Evolutionary conservation across 2,329 filamentous ascomycete species (phyloP), one percentile per base, ranked within the genome.

Genomic region (Colletotrichum siamense): DNA sequence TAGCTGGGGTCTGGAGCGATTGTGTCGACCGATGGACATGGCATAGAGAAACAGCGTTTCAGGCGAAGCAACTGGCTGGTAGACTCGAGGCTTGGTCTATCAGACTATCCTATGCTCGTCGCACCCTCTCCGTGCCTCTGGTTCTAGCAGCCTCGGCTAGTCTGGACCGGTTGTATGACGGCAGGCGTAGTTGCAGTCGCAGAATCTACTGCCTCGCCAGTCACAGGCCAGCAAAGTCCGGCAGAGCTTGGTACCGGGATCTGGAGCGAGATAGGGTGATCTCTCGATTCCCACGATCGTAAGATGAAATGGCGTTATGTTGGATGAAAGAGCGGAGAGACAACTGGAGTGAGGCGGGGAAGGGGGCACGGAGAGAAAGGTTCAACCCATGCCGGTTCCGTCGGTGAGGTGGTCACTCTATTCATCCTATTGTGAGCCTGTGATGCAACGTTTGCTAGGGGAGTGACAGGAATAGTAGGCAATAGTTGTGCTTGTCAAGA

Each of bases 221-320:
- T 64, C 55, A 18, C 22, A 39, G 32, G 32, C 30, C 26, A 49
- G 10, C 10, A 49, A 49, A n/a, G n/a, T 22, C 44, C 44, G 44
- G n/a, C 16, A 49, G n/a, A 26, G 52, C 49, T 26, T 16, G 57
- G 55, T 22, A 55, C 57, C 36, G 26, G 68, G 36, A 70, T 70
- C 68, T 70, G 68, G 57, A 9, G 67, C 68, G n/a, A 30, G 66
- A 24, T 34, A 52, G 57, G 68, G 30, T 63, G 57, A 70, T 70
- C 68, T 70, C 68, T 44, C 26, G 55, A 70, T 63, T 62, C 36
- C 36, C 68, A 28, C 26, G 55, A 70, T 63, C 57, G 55, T 70
- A 70, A 70, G 68, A 70, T 62, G 57, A 36, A 62, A 70, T 70
- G 68, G 57, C 57, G 68, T 63, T 70, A 62, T 52, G 68, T 70